A percentile compares a stretch with the other conserved stretches of the same genome.
Conservation (phyloP, 1,284 basidiomycete species). For the Microbotryomycetes sp. region DNA sequence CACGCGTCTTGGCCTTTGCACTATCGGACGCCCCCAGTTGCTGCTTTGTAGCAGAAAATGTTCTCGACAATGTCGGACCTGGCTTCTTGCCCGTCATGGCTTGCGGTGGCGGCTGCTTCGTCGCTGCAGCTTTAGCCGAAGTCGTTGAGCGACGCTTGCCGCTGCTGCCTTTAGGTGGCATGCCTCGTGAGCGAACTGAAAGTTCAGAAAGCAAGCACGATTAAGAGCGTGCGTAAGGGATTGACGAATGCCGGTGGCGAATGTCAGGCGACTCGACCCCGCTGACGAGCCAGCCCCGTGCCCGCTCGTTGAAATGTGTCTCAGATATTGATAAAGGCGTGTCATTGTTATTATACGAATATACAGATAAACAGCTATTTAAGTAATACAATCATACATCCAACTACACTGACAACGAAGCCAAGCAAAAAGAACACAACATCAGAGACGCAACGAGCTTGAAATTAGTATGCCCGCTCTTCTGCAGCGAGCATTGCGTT, state of each 20-base stretch:
- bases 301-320: too few species aligned
- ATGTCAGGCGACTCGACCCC: too few species aligned
- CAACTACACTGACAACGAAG: not conserved
- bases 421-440: not conserved
- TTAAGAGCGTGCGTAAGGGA: too few species aligned
- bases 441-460: not conserved
- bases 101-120: not conserved
- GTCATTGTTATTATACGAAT: too few species aligned
- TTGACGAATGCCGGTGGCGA: too few species aligned
- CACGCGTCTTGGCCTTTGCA: not conserved
- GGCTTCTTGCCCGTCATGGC: not conserved
- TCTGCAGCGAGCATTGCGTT: constrained; percentile 55
- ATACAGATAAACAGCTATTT: too few species aligned
- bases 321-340: too few species aligned
- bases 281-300: too few species aligned
- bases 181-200: too few species aligned
- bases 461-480: not conserved
- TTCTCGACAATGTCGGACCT: not conserved
- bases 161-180: too few species aligned
- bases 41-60: not conserved
- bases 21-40: not conserved
- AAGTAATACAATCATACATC: not conserved
- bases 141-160: not conserved
- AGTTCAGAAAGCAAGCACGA: too few species aligned
- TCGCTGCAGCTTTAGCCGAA: too few species aligned